These are phyloP conservation scores for Mrakiaceae sp. DNA, from an alignment of 1,284 basidiomycete genomes.

Conservation along the genomic window DNA sequence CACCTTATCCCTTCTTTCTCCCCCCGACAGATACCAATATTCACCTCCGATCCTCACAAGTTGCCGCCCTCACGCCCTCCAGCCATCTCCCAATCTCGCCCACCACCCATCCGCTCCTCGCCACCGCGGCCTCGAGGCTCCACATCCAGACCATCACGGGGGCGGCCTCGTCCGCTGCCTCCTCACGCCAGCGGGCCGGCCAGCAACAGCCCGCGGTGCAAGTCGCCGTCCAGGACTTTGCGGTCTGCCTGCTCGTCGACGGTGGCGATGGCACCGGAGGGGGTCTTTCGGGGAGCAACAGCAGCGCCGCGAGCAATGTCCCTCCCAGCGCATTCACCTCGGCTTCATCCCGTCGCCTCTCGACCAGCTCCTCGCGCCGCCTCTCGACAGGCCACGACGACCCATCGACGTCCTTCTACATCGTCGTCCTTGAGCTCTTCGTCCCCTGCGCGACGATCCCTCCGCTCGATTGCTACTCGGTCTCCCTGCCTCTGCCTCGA, in stretches of 20 bases:
- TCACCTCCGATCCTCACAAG: not conserved
- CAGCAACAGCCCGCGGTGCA: not conserved
- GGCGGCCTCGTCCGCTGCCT: not conserved
- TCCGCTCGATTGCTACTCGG: conserved; percentile 4
- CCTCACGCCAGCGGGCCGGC: not conserved
- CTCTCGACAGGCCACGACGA: not conserved
- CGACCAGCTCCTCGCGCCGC: not conserved
- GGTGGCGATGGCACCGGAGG: not conserved
- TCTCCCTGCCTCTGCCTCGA: conserved; percentile 1
- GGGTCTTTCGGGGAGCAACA: no score
- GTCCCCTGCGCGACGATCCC: not conserved
- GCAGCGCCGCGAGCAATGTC: not conserved
- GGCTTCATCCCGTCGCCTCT: no score
- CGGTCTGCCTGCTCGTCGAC: conserved; percentile 6
- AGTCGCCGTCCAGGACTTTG: conserved; percentile 9
- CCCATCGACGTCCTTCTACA: not conserved
- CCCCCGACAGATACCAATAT: not conserved
- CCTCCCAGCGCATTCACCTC: no score
- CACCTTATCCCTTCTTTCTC: not conserved
- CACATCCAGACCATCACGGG: not conserved
- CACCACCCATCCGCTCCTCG: not conserved
- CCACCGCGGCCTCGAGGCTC: not conserved
- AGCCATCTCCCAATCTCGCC: not conserved
- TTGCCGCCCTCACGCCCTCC: not conserved
- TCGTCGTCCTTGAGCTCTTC: conserved; percentile 1